These are phyloP conservation scores for Evernia prunastri DNA, from an alignment of 495 filamentous ascomycete species.

Conservation along the genomic window DNA sequence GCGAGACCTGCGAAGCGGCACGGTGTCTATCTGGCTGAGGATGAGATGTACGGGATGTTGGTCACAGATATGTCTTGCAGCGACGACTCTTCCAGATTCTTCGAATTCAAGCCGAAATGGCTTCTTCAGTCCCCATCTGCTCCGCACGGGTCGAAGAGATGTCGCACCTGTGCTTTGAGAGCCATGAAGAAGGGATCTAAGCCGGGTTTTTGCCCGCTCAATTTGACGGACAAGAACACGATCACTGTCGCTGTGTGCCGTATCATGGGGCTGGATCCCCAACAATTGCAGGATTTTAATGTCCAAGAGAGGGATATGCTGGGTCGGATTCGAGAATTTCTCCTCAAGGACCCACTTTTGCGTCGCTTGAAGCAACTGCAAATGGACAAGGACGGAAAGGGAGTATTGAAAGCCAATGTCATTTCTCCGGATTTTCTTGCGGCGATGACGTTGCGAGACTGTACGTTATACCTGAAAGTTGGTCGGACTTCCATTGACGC, in stretches of 20 bases:
- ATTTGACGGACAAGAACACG: slow-evolving; percentile 41
- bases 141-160: slow-evolving; percentile 56
- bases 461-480: slow-evolving; percentile 72
- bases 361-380: slow-evolving; percentile 47
- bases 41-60: slow-evolving; percentile 59
- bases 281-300: neutral
- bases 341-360: slow-evolving; percentile 28
- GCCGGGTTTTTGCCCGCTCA: slow-evolving; percentile 49
- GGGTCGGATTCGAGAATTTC: slow-evolving; percentile 22
- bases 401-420: slow-evolving; percentile 34
- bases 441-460: slow-evolving; percentile 88
- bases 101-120: slow-evolving; percentile 96
- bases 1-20: slow-evolving; percentile 41
- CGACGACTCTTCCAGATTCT: slow-evolving; percentile 35
- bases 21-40: slow-evolving; percentile 53
- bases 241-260: slow-evolving; percentile 32
- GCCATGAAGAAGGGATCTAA: slow-evolving; percentile 45
- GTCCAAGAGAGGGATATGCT: neutral
- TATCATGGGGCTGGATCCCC: slow-evolving; percentile 23
- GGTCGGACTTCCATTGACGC: slow-evolving; percentile 52
- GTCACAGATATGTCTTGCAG: slow-evolving; percentile 72
- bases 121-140: slow-evolving; percentile 75
- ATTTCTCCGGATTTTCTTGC: slow-evolving; percentile 32
- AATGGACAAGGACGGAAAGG: slow-evolving; percentile 40
- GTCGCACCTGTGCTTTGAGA: slow-evolving; percentile 78